Base-by-base conservation (phyloP, 2,329 filamentous ascomycete genomes). In the Aspergillus sp. region DNA sequence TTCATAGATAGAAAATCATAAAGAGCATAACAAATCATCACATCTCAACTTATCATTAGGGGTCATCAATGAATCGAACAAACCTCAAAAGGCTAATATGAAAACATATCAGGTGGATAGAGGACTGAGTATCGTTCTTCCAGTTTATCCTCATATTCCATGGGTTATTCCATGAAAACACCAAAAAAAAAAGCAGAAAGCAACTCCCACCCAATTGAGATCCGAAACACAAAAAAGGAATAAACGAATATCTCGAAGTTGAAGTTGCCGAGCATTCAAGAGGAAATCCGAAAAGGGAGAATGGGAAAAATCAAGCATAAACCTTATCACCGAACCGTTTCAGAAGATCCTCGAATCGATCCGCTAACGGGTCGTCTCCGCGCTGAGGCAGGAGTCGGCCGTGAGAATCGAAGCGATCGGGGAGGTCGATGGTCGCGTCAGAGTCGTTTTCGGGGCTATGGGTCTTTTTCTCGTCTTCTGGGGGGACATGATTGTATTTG, bases 361-460 rank as follows among this genome's bases (percentile, higher is more conserved):
- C 73, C 7, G 69, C 70, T 12, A 78, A 63, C 11, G 71, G 66
- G 60, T 77, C 71, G 45, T 74, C 69, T 7, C 63, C 68, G 2
- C 58, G 62, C 36, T 75, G 69, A 1, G 71, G 66, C 50, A 78
- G 71, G 45, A 68, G 73, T 45, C 71, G 70, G 7, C 78, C 78
- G 11, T 77, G 66, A 12, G 71, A 68, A 60, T 81, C 78, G 60
- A 81, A 80, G 6, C 78, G 73, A 31, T 75, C 69, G 6, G 78
- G 78, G 2, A 81, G 63, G 12, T 80, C 78, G 31, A 80, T 68
- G 1, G 78, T 81, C 16, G 75, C 73, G 55, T 80, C 78, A 2
- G 78, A 80, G 45, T 77, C 74, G 5, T 69, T 63, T 54, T 68
- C 68, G 6, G 60, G 52, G 2, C 45, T 58, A 46, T 49, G 46